Base-by-base conservation (phyloP, 2,329 filamentous ascomycete species). In the Monosporascus sp. region DNA sequence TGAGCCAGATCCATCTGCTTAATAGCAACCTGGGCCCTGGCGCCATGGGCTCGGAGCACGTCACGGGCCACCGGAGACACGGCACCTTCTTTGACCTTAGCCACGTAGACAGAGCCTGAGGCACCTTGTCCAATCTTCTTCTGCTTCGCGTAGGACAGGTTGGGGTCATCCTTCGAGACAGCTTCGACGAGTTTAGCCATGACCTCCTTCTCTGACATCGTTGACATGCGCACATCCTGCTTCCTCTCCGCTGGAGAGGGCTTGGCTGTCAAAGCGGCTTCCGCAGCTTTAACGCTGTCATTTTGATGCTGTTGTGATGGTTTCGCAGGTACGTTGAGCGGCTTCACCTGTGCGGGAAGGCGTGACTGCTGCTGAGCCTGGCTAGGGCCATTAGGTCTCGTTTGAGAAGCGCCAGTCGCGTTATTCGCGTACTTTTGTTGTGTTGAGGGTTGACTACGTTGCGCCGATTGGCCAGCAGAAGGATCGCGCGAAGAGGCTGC, bases 1-100 rank as follows among this genome's bases (percentile, higher is more conserved):
- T 96, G 94, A 49, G 93, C 90, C 52, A 99, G 82, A 74, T 99
- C 94, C 94, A 99, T 99, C 75, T 99, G 94, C 77, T 99, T 99
- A 69, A 99, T 99, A 43, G 94, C 94, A 57, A 99, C 94, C 69
- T 97, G 90, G 48, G 90, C 90, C 58, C 89, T 84, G 49, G 83
- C 79, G 14, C 91, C 92, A 66, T 95, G 88, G 60, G 86, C 84
- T 43, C 88, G 84, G 56, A 96, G 81, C 37, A 97, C 75, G 49
- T 90, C 84, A 55, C 86, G 83, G 22, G 93, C 93, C 60, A 89
- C 83, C 17, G 79, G 72, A n/a, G 91, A 95, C n/a, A 84, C 81
- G 2, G 93, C 89, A 52, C 82, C 86, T 66, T 96, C 89, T 71
- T 94, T 94, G 58, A 99, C 89, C 67, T 95, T 94, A 58, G 94